Conservation (phyloP, 495 filamentous ascomycete species). For the Tuber indicum region DNA sequence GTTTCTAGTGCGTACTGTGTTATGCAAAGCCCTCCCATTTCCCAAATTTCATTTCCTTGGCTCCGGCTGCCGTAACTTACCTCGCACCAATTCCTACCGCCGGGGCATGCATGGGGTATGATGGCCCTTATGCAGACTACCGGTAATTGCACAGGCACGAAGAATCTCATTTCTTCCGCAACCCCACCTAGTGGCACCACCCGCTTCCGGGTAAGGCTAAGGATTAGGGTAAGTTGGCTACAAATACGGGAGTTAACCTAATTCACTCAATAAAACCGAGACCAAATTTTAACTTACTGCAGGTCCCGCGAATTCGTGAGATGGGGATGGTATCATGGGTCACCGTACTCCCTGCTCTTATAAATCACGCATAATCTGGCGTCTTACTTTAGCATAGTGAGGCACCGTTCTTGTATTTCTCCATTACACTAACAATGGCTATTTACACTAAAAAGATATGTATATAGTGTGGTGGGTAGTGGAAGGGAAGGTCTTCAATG, state of each 20-base stretch:
- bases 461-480: not conserved
- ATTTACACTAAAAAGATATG: not conserved
- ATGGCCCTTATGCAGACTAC: not conserved
- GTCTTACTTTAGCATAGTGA: no score
- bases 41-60: not conserved
- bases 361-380: no score
- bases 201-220: not conserved
- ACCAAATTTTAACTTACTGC: not conserved
- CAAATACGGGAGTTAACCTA: no score
- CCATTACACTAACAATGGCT: not conserved
- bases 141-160: not conserved
- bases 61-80: not conserved
- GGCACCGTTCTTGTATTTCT: not conserved
- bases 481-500: not conserved
- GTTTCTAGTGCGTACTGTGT: not conserved
- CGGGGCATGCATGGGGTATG: not conserved
- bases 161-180: not conserved
- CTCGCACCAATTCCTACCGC: not conserved
- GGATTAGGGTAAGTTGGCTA: not conserved
- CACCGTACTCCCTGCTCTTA: not conserved
- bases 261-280: not conserved
- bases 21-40: not conserved
- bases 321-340: not conserved
- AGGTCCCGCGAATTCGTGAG: not conserved
- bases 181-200: not conserved